Base-by-base conservation (phyloP, 495 filamentous ascomycete genomes). In the Aspergillus wentii region DNA sequence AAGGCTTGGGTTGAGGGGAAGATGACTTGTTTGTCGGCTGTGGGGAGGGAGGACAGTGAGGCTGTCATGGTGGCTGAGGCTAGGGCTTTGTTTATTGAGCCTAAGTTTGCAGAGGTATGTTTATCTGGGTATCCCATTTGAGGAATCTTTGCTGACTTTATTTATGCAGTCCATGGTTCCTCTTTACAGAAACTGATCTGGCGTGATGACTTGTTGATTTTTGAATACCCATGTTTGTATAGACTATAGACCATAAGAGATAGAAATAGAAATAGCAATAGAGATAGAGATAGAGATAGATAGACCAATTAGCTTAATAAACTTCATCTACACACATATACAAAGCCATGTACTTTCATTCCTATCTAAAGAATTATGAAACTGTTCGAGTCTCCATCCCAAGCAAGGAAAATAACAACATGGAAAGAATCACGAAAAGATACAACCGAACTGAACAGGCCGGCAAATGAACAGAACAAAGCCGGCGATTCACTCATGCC, bases 1-100 rank as follows among this genome's bases (percentile, higher is more conserved):
- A 68, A 66, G 57, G 64, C 62, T 22, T 66, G 60, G 62, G 64
- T 68, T 22, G 47, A 64, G 44, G 64, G 64, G 11, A 33, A 29
- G 20, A 52, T 66, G 60, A 57, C 33, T 17, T 55, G 43, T 49
- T 40, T 61, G 46, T 48, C 52, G 11, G 28, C 29, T 17, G 16
- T 19, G 16, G 43, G 33, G 13, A 25, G 61, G 38, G 69, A 67
- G 30, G 69, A 68, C 37, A 69, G 80, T 41, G 72, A 68, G 21
- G 68, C 76, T 5, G 52, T 76, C 16, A 72, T 88, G 44, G 68
- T 91, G 35, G 82, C 77, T 19, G 83, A 88, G 60, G 86, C 80
- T 19, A 82, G 78, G 53, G 91, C 85, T 8, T 69, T 97, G 46
- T 96, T 94, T 61, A 71, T 97, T 37, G 88, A 94, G 59, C 91